Evolutionary conservation across 345 rosid species (phyloP).

Genomic region (Raphanus raphanistrum): DNA sequence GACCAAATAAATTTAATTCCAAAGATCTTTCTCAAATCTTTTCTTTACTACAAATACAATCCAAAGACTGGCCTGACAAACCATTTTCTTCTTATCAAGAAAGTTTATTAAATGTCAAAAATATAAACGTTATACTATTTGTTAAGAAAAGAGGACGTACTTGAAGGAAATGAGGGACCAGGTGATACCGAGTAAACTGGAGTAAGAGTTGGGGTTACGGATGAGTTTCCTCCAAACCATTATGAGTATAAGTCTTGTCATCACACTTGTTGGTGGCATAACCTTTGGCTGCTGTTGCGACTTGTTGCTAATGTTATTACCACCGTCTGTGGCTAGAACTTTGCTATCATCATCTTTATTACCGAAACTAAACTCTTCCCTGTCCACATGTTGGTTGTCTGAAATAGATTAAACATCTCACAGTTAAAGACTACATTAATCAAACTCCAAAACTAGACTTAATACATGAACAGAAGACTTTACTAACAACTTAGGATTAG

Average conservation of each 20-base stretch:
- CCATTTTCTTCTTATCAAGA: background rate
- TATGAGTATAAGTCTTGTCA: constrained; percentile 95
- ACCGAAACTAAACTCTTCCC: constrained; percentile 80
- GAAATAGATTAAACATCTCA: constrained; percentile 26
- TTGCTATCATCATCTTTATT: constrained; percentile 51
- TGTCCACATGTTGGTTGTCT: constrained; percentile 58
- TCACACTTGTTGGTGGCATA: constrained; percentile 96
- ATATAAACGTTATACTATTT: background rate
- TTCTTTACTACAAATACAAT: background rate
- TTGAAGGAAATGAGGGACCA: constrained; percentile 94
- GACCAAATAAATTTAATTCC: constrained; percentile 36
- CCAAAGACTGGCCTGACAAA: background rate
- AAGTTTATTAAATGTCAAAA: background rate
- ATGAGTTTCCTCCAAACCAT: constrained; percentile 99
- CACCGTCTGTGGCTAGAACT: constrained; percentile 53
- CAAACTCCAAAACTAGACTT: background rate
- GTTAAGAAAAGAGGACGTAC: constrained; percentile 53
- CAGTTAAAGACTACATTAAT: background rate
- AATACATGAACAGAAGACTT: too few relatives aligned
- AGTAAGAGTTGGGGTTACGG: constrained; percentile 96
- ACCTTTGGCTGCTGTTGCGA: constrained; percentile 42
- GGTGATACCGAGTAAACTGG: constrained; percentile 87
- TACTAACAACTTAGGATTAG: too few relatives aligned
- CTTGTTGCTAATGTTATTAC: constrained; percentile 42
- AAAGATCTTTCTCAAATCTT: constrained; percentile 32